These are phyloP conservation scores for Penicillium hordei DNA, from an alignment of 2,329 filamentous ascomycete species.

Conservation along the genomic window DNA sequence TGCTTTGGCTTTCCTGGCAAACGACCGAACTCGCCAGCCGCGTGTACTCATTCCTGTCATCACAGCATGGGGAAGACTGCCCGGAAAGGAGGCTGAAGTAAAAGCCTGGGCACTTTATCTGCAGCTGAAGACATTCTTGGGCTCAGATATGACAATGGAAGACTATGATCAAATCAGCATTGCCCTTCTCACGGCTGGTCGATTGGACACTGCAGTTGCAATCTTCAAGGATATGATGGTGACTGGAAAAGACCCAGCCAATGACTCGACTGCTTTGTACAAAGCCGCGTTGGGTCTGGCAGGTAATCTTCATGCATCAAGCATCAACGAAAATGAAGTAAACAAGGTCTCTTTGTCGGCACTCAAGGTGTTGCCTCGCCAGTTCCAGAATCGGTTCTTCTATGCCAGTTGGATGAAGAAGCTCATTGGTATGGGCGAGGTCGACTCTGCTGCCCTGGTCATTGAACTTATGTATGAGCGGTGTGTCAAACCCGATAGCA, in stretches of 20 bases:
- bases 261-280: constrained; percentile 49
- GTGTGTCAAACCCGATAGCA: constrained; percentile 66
- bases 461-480: constrained; percentile 72
- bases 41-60: constrained; percentile 64
- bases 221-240: constrained; percentile 91
- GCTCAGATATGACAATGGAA: constrained; percentile 61
- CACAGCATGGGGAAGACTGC: constrained; percentile 59
- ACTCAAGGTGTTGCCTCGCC: constrained; percentile 53
- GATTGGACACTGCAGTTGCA: constrained; percentile 66
- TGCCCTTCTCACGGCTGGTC: constrained; percentile 66
- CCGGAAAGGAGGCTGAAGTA: constrained; percentile 51
- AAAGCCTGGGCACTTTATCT: constrained; percentile 69
- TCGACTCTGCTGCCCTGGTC: constrained; percentile 70
- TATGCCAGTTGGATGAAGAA: constrained; percentile 87
- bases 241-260: constrained; percentile 49
- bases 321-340: constrained; percentile 45
- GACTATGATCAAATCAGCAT: constrained; percentile 76
- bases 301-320: constrained; percentile 43
- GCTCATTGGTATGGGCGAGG: constrained; percentile 69
- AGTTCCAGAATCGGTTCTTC: constrained; percentile 72
- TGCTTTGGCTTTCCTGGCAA: constrained; percentile 45
- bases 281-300: constrained; percentile 41
- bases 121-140: constrained; percentile 61
- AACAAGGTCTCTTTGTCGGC: constrained; percentile 51
- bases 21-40: constrained; percentile 45